Evolutionary conservation across 495 filamentous ascomycete species (phyloP), one percentile per base, ranked within the genome.

Genomic region (Lentithecium fluviatile): DNA sequence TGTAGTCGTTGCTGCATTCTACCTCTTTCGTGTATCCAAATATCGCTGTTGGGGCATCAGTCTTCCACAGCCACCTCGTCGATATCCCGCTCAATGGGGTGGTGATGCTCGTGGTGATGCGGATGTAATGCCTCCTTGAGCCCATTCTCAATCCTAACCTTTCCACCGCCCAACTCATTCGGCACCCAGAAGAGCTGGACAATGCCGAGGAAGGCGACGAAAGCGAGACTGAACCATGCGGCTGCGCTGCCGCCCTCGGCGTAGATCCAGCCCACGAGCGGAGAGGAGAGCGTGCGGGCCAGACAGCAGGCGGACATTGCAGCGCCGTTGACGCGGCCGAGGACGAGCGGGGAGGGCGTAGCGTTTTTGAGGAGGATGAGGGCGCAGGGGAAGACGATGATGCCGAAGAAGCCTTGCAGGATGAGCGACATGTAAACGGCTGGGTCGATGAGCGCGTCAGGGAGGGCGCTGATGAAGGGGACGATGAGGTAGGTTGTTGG

Each of bases 361-460:
- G 66, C 66, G 48, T 69, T 69, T 40, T 69, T 69, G 46, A 69
- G 52, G 1, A 69, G 52, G 24, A 69, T 69, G 11, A 69, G 54
- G 1, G 57, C 62, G 58, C 66, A 69, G 10, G 66, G 66, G 7
- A 64, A 50, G 26, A 65, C 53, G 32, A 69, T 59, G 57, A 69
- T 69, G 34, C 58, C 56, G 66, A 60, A 64, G 43, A 65, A 56
- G 8, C 25, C 48, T 24, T 69, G 66, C 17, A 69, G 34, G 26
- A 60, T 58, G 36, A 69, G 46, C 23, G 54, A 21, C 21, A 54
- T 21, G 50, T 69, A 69, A 12, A 69, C 48, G 26, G 56, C 58
- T 4, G 56, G 45, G 5, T 42, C 12, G 15, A 60, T 42, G 17
- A 52, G 21, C n/a, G 36, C 34, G 11, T 36, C 21, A 8, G 50